Evolutionary conservation across 371 early-diverging fungal species (phyloP), one percentile per base, ranked within the genome.

Genomic region (Lichtheimia ramosa): DNA sequence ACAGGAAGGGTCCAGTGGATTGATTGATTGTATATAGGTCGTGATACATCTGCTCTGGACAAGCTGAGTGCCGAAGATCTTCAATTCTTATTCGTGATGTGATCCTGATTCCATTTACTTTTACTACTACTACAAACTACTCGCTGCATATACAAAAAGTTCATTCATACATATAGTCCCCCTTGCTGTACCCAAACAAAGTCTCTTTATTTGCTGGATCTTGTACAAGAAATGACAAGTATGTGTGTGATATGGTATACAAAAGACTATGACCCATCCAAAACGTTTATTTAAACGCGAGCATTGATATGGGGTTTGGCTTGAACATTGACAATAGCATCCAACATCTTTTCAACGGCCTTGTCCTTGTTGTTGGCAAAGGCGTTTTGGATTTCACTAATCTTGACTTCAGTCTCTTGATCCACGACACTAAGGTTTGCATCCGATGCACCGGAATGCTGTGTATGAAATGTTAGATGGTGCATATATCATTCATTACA

Each of bases 61-160:
- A 65, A 85, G 43, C 71, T 96, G 20, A 82, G 88, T 0, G 89
- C 90, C 49, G 95, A 95, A 48, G 96, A 96, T 71, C 70, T 96
- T 64, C 82, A 84, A 58, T 95, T 95, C 71, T 60, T 96, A 56
- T 96, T 96, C 69, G 89, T 90, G 56, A 67, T 88, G 69, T 89
- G 70, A 78, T 10, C 34, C 6, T 34, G 34, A 34, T 10, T 34
- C 34, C 34, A 6, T 34, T 34, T 34, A 34, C 34, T 10, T 8
- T 34, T 34, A 34, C 7, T 28, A 28, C 28, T 5, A 28, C 28
- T 2, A 25, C 2, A 3, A 34, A 34, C 34, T 34, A 34, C 34
- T 34, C 10, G 34, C 34, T 34, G 10, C 34, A 10, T 10, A 34
- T 34, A 34, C 6, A 34, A 34, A 6, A 5, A 2, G 10, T 10